phyloP scores from a whole-genome alignment of 345 rosid genomes.

The Linum tenue region DNA sequence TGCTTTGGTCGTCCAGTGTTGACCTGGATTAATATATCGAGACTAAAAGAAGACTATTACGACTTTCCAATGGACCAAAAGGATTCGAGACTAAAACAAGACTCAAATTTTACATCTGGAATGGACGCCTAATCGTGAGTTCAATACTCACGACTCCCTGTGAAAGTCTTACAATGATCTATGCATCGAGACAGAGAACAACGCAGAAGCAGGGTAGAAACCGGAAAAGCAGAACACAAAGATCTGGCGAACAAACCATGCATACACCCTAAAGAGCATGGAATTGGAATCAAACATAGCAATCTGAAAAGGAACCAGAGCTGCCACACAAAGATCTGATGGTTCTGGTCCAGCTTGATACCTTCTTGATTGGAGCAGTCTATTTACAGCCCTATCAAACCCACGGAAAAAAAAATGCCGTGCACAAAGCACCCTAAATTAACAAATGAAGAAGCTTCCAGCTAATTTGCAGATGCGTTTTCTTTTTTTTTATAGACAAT shows the following conservation, averaged over 20 bases:
- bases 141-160: too few relatives aligned
- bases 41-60: too few relatives aligned
- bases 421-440: conserved; percentile 15
- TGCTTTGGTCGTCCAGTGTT: too few relatives aligned
- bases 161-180: too few relatives aligned
- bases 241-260: background rate
- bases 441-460: background rate
- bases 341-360: conserved; percentile 11
- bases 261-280: background rate
- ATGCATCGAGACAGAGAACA: too few relatives aligned
- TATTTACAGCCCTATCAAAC: conserved; percentile 37
- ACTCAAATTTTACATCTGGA: too few relatives aligned
- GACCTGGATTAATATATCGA: too few relatives aligned
- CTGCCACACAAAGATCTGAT: conserved; percentile 8
- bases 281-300: background rate
- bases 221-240: background rate
- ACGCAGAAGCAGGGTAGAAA: background rate
- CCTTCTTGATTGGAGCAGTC: conserved; percentile 24
- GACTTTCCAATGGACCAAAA: too few relatives aligned
- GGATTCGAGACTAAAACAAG: too few relatives aligned
- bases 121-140: too few relatives aligned
- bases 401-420: conserved; percentile 21
- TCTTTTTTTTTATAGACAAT: background rate
- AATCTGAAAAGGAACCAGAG: conserved; percentile 1
- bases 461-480: background rate